These are phyloP conservation scores for Saccharomyces pastorianus DNA, from an alignment of 1,139 yeast species.

Conservation along the genomic window DNA sequence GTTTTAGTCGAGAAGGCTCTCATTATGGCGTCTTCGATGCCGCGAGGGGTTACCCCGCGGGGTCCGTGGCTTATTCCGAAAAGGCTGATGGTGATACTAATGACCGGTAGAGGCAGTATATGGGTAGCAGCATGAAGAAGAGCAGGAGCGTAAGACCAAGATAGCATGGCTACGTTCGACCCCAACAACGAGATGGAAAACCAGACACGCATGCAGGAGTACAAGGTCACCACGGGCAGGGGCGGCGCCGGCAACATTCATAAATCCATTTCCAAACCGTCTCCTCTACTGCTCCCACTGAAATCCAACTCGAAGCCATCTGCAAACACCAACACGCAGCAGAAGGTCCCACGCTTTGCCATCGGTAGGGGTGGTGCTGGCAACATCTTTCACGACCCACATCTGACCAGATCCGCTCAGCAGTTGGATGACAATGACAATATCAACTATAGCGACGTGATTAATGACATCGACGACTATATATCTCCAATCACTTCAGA, in stretches of 20 bases:
- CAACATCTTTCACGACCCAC: constrained; percentile 62
- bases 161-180: neutral
- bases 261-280: constrained; percentile 38
- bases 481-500: constrained; percentile 15
- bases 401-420: constrained; percentile 55
- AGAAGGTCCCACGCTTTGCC: constrained; percentile 34
- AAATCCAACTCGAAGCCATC: constrained; percentile 37
- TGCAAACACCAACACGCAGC: neutral
- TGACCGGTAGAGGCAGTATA: neutral
- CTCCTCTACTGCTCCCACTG: constrained; percentile 49
- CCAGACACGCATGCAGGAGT: constrained; percentile 4
- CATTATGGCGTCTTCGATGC: neutral
- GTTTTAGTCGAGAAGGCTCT: no score
- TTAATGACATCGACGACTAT: constrained; percentile 19
- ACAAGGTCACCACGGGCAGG: constrained; percentile 52
- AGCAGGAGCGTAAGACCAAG: neutral
- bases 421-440: constrained; percentile 45
- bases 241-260: constrained; percentile 77
- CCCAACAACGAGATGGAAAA: neutral
- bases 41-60: neutral
- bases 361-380: constrained; percentile 84
- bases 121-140: neutral
- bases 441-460: constrained; percentile 9
- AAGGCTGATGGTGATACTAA: neutral
- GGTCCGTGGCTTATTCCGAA: neutral